phyloP scores from a whole-genome alignment of 2,329 filamentous ascomycete genomes.

The Trichoderma simmonsii region DNA sequence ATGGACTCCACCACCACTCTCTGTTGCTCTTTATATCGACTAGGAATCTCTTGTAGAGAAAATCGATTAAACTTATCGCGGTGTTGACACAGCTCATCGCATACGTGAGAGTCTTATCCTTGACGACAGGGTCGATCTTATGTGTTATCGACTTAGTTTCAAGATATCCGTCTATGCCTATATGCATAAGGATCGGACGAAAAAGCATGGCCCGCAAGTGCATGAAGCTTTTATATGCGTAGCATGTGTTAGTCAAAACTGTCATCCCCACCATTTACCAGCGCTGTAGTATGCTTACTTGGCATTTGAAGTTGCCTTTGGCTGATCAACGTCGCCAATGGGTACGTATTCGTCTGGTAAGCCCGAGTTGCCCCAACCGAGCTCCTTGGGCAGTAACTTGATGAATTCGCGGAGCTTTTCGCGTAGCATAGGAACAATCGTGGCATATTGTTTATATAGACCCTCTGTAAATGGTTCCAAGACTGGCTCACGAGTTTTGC shows the following conservation, averaged over 20 bases:
- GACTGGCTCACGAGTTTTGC: neutral
- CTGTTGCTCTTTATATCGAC: conserved; percentile 27
- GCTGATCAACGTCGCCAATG: neutral
- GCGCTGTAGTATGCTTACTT: neutral
- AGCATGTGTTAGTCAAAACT: neutral
- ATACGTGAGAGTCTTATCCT: conserved; percentile 24
- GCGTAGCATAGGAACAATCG: neutral
- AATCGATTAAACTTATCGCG: conserved; percentile 29
- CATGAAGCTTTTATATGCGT: conserved; percentile 1
- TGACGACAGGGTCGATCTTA: neutral
- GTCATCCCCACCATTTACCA: neutral
- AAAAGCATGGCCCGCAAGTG: conserved; percentile 21
- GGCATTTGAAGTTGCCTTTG: neutral
- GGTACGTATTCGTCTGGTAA: neutral
- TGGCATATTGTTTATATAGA: neutral
- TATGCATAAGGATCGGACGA: conserved; percentile 25
- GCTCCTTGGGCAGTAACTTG: neutral
- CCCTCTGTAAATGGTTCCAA: neutral
- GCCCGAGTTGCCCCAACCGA: neutral
- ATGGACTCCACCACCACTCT: conserved; percentile 34
- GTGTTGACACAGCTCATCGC: conserved; percentile 31
- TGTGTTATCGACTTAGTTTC: conserved; percentile 1
- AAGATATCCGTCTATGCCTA: conserved; percentile 21
- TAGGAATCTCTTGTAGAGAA: conserved; percentile 23
- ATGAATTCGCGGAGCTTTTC: neutral